phyloP scores from a whole-genome alignment of 257 asterid genomes.

The Cordia subcordata region DNA sequence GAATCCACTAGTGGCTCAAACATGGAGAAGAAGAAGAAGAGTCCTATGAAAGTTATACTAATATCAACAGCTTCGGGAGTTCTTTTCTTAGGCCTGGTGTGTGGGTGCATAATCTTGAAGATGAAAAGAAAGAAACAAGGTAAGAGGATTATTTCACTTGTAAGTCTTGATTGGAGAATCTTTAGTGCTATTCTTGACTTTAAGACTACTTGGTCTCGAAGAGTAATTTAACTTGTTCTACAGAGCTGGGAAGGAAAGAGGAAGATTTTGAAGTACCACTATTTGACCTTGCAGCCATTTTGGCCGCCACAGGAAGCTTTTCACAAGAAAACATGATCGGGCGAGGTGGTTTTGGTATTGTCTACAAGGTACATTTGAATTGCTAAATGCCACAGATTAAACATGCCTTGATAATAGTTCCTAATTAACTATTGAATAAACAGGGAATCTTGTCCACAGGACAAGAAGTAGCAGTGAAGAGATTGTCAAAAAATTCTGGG shows the following conservation, averaged over 20 bases:
- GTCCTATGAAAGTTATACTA: neutral
- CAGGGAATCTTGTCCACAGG: conserved; percentile 33
- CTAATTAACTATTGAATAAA: neutral
- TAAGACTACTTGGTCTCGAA: too few relatives aligned
- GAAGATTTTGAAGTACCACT: conserved; percentile 32
- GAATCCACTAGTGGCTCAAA: conserved; percentile 3
- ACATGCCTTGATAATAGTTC: neutral
- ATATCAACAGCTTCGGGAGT: neutral
- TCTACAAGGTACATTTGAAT: conserved; percentile 36
- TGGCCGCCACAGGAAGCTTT: conserved; percentile 23
- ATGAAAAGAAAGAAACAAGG: conserved; percentile 1
- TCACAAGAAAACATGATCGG: conserved; percentile 24
- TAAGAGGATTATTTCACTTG: conserved; percentile 1
- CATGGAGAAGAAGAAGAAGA: conserved; percentile 1
- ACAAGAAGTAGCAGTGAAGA: conserved; percentile 35
- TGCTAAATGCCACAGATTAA: neutral
- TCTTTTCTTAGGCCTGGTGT: neutral
- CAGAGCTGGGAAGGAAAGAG: conserved; percentile 19
- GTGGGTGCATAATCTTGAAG: neutral
- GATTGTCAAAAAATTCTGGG: conserved; percentile 32
- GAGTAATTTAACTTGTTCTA: neutral
- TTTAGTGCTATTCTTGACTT: neutral
- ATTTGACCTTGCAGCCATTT: conserved; percentile 26
- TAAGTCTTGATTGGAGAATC: neutral
- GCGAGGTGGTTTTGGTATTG: conserved; percentile 48